A percentile compares a stretch with the other conserved stretches of the same genome.
These are phyloP conservation scores for Jimgerdemannia flammicorona DNA, from an alignment of 192 early-diverging fungal species.

Conservation along the genomic window DNA sequence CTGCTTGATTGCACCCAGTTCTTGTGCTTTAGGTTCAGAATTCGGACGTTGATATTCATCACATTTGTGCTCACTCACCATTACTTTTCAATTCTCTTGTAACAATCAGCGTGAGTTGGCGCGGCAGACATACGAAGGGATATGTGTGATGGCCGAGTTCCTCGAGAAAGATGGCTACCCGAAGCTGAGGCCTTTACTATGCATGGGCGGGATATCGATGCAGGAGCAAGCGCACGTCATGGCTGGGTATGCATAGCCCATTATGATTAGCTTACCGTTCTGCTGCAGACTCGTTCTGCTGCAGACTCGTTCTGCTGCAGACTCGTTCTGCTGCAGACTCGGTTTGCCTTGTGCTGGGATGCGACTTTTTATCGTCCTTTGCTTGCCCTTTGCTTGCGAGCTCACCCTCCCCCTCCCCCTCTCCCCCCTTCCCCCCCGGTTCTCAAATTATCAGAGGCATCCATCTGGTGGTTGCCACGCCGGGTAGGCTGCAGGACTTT, in stretches of 20 bases:
- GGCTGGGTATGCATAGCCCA: slow-evolving; percentile 46
- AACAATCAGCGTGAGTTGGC: slow-evolving; percentile 84
- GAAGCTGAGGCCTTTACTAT: slow-evolving; percentile 72
- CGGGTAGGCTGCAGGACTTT: slow-evolving; percentile 93
- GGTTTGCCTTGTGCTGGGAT: too few species aligned
- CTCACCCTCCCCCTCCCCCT: neutral
- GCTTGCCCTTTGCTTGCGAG: neutral
- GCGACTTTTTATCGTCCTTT: too few species aligned
- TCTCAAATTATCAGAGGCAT: slow-evolving; percentile 56
- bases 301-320: too few species aligned
- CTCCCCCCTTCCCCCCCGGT: too few species aligned
- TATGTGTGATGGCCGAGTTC: slow-evolving; percentile 59
- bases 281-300: too few species aligned
- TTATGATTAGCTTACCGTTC: too few species aligned
- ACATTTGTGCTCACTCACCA: too few species aligned
- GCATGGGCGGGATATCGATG: slow-evolving; percentile 96
- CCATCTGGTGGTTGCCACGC: slow-evolving; percentile 95
- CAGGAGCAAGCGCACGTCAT: slow-evolving; percentile 76
- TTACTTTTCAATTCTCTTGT: slow-evolving; percentile 1
- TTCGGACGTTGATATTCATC: too few species aligned
- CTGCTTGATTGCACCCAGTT: too few species aligned
- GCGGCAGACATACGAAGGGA: slow-evolving; percentile 87
- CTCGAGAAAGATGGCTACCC: slow-evolving; percentile 66
- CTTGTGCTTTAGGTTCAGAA: too few species aligned
- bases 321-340: too few species aligned